Base-by-base conservation (phyloP, 345 rosid genomes). In the Corchorus capsularis region DNA sequence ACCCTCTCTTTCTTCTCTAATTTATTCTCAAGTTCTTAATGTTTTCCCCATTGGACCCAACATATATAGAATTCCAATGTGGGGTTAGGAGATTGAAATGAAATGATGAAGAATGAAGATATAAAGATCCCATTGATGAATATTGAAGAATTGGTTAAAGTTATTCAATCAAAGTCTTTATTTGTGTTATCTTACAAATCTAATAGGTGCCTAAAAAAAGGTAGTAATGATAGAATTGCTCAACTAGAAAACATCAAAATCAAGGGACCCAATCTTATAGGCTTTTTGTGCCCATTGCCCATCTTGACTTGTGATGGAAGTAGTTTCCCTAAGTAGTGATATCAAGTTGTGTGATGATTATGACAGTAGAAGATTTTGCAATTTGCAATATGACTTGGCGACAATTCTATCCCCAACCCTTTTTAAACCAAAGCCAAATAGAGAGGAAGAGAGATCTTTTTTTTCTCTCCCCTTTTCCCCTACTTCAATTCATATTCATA, bases 121-220 rank as follows among this genome's bases (percentile, higher is more conserved):
- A 39, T 39, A 39, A 39, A n/a, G n/a, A 39, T 39, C 41, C 41
- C 41, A 39, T 39, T 50, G 14, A 50, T 9, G 55, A 50, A n/a
- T n/a, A n/a, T 37, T 52, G 47, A 69, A 52, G 54, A 10, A 63
- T 65, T 54, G 63, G 35, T 82, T 65, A 79, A 63, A 73, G 61
- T 46, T 72, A 74, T 71, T 39, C 69, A 64, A 77, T 82, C 79
- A 63, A 78, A 60, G 20, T 67, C 79, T 60, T 55, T 35, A 65
- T 66, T 69, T 68, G 67, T 71, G 74, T 56, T 69, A 77, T 68
- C 81, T 69, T 73, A 39, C 56, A 35, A 59, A 19, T 78, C 74
- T 39, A 47, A 56, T 2, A 78, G 39, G 74, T 71, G 55, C 76
- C 62, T 16, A 39, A 46, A 15, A 47, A 57, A 57, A 15, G 41